A percentile compares a stretch with the other conserved stretches of the same genome.
phyloP scores from a whole-genome alignment of 208 protist genomes.

The Acanthamoeba healyi region DNA sequence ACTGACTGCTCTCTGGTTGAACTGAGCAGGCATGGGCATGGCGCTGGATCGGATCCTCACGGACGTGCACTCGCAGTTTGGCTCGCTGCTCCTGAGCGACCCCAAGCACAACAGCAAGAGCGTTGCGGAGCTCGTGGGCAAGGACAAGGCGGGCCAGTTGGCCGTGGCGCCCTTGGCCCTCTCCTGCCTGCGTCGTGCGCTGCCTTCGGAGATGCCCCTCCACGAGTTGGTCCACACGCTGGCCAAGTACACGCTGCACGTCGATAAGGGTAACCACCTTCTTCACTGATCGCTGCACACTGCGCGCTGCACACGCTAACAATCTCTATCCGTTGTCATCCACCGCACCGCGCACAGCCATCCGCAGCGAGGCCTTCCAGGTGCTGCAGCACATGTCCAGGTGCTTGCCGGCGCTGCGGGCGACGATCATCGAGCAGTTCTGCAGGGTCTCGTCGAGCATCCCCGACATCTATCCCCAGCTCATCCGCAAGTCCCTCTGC shows the following conservation, averaged over 20 bases:
- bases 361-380: slow-evolving; percentile 38
- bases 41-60: slow-evolving; percentile 50
- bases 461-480: slow-evolving; percentile 55
- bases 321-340: neutral
- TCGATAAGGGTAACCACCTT: slow-evolving; percentile 43
- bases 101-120: slow-evolving; percentile 65
- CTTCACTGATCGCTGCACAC: neutral
- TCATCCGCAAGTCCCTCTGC: slow-evolving; percentile 58
- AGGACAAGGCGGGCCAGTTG: slow-evolving; percentile 35
- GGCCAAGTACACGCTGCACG: slow-evolving; percentile 65
- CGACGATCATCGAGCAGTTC: slow-evolving; percentile 65
- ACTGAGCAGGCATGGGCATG: slow-evolving; percentile 54
- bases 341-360: neutral
- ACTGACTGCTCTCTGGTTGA: neutral
- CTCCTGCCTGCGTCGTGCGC: slow-evolving; percentile 29
- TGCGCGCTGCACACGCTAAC: neutral
- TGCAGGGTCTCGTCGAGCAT: slow-evolving; percentile 33
- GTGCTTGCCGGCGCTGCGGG: slow-evolving; percentile 33
- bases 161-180: slow-evolving; percentile 54
- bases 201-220: slow-evolving; percentile 61
- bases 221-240: slow-evolving; percentile 46
- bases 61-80: slow-evolving; percentile 57
- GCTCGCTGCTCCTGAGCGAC: slow-evolving; percentile 58
- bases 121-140: slow-evolving; percentile 54
- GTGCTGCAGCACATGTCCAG: slow-evolving; percentile 66